phyloP scores from a whole-genome alignment of 148 eudicot species.

The Silene latifolia region DNA sequence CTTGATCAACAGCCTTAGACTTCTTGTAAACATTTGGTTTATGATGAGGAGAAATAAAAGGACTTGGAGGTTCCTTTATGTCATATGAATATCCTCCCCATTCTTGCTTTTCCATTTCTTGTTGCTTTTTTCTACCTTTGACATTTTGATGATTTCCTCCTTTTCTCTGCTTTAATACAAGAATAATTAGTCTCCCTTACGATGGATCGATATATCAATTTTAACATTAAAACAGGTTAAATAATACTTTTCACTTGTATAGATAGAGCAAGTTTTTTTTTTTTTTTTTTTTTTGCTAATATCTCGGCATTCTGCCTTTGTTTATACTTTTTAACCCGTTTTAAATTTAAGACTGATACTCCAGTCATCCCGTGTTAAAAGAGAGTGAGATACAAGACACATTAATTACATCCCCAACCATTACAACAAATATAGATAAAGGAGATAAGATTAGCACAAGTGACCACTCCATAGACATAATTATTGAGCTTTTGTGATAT shows the following conservation, averaged over 20 bases:
- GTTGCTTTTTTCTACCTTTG: conserved; percentile 31
- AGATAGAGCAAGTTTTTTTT: too few relatives aligned
- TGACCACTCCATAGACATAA: neutral
- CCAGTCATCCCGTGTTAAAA: too few relatives aligned
- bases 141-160: conserved; percentile 22
- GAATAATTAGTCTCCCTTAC: too few relatives aligned
- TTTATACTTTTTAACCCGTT: too few relatives aligned
- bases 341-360: too few relatives aligned
- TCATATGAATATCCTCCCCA: conserved; percentile 37
- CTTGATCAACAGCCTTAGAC: conserved; percentile 57
- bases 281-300: too few relatives aligned
- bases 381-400: too few relatives aligned
- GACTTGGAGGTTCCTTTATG: conserved; percentile 34
- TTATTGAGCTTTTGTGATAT: neutral
- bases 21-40: conserved; percentile 16
- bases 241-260: too few relatives aligned
- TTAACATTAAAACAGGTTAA: too few relatives aligned
- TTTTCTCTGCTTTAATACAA: conserved; percentile 29
- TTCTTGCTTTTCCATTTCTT: conserved; percentile 26
- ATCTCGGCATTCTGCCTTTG: too few relatives aligned
- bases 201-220: too few relatives aligned
- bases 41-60: conserved; percentile 28
- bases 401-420: neutral
- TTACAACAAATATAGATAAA: neutral
- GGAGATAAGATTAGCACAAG: conserved; percentile 3